phyloP scores from a whole-genome alignment of 495 filamentous ascomycete genomes.

The Aspergillus diversus region DNA sequence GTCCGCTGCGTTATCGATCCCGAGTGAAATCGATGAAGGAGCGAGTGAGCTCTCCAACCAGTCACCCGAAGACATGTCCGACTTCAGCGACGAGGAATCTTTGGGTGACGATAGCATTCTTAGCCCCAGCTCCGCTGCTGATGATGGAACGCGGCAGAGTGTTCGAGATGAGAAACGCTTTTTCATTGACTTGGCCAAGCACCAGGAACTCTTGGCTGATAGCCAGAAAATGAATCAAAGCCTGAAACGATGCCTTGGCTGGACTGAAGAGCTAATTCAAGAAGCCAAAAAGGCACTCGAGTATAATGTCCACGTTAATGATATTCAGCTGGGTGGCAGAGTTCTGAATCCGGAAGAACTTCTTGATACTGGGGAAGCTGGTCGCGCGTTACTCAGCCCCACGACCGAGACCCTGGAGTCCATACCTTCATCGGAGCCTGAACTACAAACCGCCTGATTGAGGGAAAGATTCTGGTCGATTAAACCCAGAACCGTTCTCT shows the following conservation, averaged over 20 bases:
- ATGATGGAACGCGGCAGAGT: constrained; percentile 47
- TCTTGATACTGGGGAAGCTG: constrained; percentile 52
- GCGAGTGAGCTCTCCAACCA: constrained; percentile 37
- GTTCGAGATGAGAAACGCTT: constrained; percentile 74
- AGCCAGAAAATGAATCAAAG: constrained; percentile 94
- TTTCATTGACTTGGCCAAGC: constrained; percentile 80
- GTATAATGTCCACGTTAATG: constrained; percentile 73
- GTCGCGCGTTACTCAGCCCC: constrained; percentile 34
- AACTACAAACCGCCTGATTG: not conserved
- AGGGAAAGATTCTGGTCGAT: too few species aligned
- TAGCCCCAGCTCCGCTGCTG: constrained; percentile 39
- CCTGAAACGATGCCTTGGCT: constrained; percentile 80
- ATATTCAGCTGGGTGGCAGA: constrained; percentile 80
- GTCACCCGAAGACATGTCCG: constrained; percentile 47
- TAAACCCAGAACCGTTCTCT: too few species aligned
- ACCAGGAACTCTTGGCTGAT: constrained; percentile 84
- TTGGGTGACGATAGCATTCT: constrained; percentile 37
- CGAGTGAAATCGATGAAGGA: constrained; percentile 42
- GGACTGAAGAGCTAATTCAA: constrained; percentile 86
- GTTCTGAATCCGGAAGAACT: constrained; percentile 72
- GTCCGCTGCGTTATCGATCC: constrained; percentile 42
- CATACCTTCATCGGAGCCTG: constrained; percentile 4
- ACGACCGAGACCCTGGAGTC: not conserved
- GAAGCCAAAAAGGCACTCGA: constrained; percentile 86
- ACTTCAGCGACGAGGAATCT: constrained; percentile 51